Percentiles rank a stretch among this genome's conserved stretches.
These are phyloP conservation scores for Melampsora abietis-canadensis DNA, from an alignment of 1,284 basidiomycete genomes.

Conservation along the genomic window DNA sequence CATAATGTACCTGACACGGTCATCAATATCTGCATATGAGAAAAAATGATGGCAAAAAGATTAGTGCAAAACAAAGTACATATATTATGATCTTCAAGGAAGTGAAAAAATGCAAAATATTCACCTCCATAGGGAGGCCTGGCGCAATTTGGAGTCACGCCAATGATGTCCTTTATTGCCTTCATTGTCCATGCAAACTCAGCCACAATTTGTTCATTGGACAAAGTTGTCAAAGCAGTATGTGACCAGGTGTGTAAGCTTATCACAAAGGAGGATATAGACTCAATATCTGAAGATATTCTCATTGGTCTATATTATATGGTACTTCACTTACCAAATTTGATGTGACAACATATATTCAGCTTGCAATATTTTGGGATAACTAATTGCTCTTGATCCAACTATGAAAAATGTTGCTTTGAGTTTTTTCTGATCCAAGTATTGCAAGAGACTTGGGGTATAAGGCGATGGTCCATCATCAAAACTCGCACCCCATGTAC, in stretches of 20 bases:
- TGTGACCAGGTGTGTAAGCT: conserved; percentile 59
- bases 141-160: conserved; percentile 52
- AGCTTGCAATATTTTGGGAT: conserved; percentile 70
- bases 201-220: conserved; percentile 82
- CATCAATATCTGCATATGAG: conserved; percentile 49
- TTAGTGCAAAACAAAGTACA: neutral
- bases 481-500: conserved; percentile 64
- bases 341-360: conserved; percentile 65
- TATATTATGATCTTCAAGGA: conserved; percentile 9
- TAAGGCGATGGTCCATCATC: conserved; percentile 66
- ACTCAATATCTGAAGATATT: too few relatives aligned
- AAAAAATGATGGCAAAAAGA: conserved; percentile 43
- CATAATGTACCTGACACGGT: conserved; percentile 52
- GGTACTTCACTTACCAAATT: conserved; percentile 52
- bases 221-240: conserved; percentile 67
- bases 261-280: neutral
- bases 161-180: conserved; percentile 50
- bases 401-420: conserved; percentile 87
- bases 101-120: neutral
- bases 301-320: too few relatives aligned
- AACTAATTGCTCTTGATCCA: conserved; percentile 80
- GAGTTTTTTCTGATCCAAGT: conserved; percentile 65
- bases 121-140: conserved; percentile 51
- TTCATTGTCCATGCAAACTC: conserved; percentile 79
- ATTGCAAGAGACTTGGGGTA: conserved; percentile 71